phyloP scores from a whole-genome alignment of 2,329 filamentous ascomycete species.

The Pseudogymnoascus sp. region DNA sequence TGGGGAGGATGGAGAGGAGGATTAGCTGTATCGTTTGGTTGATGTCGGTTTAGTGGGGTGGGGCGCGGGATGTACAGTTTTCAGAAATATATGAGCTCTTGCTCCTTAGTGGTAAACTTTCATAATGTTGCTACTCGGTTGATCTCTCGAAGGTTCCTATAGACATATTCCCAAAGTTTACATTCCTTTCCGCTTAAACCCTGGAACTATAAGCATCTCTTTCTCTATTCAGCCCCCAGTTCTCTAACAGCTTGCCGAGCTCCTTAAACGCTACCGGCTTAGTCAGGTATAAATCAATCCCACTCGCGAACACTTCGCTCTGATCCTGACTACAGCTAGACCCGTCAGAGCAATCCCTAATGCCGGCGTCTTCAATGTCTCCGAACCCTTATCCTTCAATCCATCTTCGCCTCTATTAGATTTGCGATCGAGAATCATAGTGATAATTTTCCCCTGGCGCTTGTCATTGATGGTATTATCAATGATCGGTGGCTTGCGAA shows the following conservation, averaged over 20 bases:
- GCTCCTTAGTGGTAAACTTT: too few species aligned
- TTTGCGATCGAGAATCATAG: constrained; percentile 13
- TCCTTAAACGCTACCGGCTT: constrained; percentile 36
- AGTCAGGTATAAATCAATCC: constrained; percentile 33
- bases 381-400: constrained; percentile 18
- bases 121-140: too few species aligned
- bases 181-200: too few species aligned
- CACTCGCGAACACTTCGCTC: constrained; percentile 29
- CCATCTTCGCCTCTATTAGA: constrained; percentile 20
- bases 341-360: constrained; percentile 35
- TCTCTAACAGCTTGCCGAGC: constrained; percentile 32
- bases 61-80: too few species aligned
- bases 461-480: too few species aligned
- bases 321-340: constrained; percentile 29
- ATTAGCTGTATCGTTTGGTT: too few species aligned
- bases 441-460: constrained; percentile 14
- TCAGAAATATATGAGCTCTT: too few species aligned
- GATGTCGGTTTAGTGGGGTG: too few species aligned
- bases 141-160: too few species aligned
- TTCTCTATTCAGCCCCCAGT: constrained; percentile 29
- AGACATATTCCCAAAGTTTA: background rate
- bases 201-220: constrained; percentile 12
- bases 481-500: too few species aligned
- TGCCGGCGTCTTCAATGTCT: constrained; percentile 21
- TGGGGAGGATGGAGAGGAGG: background rate